Evolutionary conservation across 2,329 filamentous ascomycete species (phyloP), one percentile per base, ranked within the genome.

Genomic region (Nemania sp.): DNA sequence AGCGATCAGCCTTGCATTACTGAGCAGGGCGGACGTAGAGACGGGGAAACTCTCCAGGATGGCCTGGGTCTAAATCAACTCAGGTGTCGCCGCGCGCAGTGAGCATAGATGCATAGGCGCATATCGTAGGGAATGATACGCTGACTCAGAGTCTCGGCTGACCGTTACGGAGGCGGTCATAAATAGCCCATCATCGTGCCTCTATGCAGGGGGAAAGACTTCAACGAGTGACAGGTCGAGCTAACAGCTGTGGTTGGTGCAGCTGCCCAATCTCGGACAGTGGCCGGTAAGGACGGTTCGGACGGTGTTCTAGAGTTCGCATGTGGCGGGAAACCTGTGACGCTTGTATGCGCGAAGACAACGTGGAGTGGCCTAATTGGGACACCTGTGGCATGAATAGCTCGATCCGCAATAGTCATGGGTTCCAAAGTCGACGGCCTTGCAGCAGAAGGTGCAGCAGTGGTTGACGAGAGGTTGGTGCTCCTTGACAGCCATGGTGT

Each of bases 381-480:
- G 70, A 68, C 73, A 78, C 48, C 66, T 68, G 41, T 75, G 74
- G 64, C 77, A 80, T 63, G 75, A 66, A 48, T 68, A 50, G 41
- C 67, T 67, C 59, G 64, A 66, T 49, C 67, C 73, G 66, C 77
- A 80, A 64, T 75, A 76, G 60, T 80, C 77, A 63, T 80, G 78
- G 42, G 75, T 75, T 57, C 77, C 77, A 50, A 75, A 76, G 63
- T 80, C 76, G 49, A 75, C 72, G 28, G 75, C 75, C 62, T 75
- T 77, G 71, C 78, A 80, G 69, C 78, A 80, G 61, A 74, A 78
- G 22, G 73, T 73, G 71, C 78, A 80, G 75, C 78, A 80, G 61
- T 73, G 64, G 69, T 77, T 72, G 70, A 79, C 73, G 52, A 78
- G 75, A 51, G 72, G 72, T 57, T 74, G 67, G 59, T 69, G 66